Conservation (phyloP, 345 rosid genomes). For the Eucalyptus marginata region DNA sequence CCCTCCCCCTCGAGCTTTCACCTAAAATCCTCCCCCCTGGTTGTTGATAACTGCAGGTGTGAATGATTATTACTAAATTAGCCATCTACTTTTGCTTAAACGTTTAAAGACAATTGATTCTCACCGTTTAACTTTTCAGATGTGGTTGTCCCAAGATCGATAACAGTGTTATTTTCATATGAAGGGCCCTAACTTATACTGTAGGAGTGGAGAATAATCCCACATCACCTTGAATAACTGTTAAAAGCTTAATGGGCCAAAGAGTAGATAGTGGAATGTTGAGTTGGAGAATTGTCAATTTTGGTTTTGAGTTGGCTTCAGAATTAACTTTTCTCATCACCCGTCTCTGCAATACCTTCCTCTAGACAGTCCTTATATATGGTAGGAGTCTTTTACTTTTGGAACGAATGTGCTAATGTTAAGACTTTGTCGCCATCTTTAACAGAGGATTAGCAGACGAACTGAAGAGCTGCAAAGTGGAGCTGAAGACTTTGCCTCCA, state of each 20-base stretch:
- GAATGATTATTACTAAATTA: neutral
- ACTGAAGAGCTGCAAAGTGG: slow-evolving; percentile 72
- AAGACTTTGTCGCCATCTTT: neutral
- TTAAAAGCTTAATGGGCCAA: neutral
- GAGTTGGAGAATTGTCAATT: neutral
- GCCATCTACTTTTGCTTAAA: neutral
- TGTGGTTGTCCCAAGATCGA: neutral
- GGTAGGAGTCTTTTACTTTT: neutral
- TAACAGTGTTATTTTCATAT: neutral
- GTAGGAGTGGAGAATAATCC: neutral
- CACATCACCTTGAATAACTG: neutral
- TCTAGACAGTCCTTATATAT: neutral
- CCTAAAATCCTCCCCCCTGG: neutral
- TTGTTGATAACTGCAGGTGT: neutral
- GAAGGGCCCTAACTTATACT: neutral
- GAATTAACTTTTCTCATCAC: neutral
- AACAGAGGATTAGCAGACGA: slow-evolving; percentile 51
- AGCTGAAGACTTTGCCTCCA: slow-evolving; percentile 67
- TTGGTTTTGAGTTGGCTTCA: neutral
- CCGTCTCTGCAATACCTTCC: neutral
- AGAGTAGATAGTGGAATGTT: neutral
- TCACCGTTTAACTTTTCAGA: neutral
- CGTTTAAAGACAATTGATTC: neutral
- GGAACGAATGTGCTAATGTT: neutral
- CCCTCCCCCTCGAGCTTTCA: neutral